Evolutionary conservation across 257 asterid genomes (phyloP), one percentile per base, ranked within the genome.

Genomic region (Solanum pinnatisectum): DNA sequence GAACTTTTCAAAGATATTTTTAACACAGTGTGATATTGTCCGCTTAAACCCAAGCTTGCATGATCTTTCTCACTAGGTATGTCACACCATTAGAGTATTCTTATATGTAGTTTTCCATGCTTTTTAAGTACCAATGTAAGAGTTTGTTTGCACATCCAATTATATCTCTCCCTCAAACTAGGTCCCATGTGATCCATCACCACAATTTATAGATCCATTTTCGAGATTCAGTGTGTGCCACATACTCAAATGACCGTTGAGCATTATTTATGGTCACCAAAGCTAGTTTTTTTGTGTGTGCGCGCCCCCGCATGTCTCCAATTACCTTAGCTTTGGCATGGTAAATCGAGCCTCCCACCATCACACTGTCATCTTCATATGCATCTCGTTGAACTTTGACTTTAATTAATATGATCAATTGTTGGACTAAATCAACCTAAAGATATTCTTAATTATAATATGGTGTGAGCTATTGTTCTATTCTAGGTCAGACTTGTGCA

Each of bases 21-120:
- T 39, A 77, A 39, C 3, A 32, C 3, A 7, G 40, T 32, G 3
- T 71, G 78, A 8, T 71, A 71, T 33, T 33, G 1, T 32, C 2
- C 4, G 14, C 1, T 71, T 16, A 16, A 3, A 25, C 0, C 0
- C 2, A 1, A 52, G 9, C 14, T 16, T 1, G n/a, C 11, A 15
- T 3, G 13, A 70, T 15, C 32, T 70, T 70, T 15, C n/a, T 70
- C 2, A 70, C 3, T 32, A 32, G 77, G 73, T 10, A 63, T 32
- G 6, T 32, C 40, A 32, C 6, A 70, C 13, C 23, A 70, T 32
- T 2, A 32, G 1, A 32, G n/a, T 70, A 70, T 68, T 4, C 16
- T 65, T 65, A 11, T 65, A n/a, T 63, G 8, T n/a, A 10, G 33
- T 3, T 65, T n/a, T 1, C 10, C 1, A 2, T 1, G 9, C 30